Evolutionary conservation across 768 basidiomycete species (phyloP), one percentile per base, ranked within the genome.

Genomic region (Calocera cornea): DNA sequence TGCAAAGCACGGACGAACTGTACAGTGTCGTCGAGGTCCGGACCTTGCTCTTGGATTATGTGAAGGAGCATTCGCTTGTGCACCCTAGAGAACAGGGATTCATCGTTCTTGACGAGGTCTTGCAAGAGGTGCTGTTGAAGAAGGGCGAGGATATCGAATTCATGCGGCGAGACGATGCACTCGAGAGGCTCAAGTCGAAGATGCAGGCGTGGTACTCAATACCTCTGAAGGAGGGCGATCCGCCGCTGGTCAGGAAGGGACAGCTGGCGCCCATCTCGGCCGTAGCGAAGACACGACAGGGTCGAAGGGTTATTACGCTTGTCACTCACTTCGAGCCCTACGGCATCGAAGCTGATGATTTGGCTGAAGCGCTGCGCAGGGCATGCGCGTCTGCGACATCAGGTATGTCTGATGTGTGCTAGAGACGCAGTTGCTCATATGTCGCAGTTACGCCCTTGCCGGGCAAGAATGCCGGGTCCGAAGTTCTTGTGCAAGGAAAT

Each of bases 401-500:
- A 49, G 84, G 90, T 88, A 68, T 63, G 84, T 74, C 22, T 34
- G 67, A 49, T 29, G 40, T 67, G 17, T 27, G 34, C 19, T 66
- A 10, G 29, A 12, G 34, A 22, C 24, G 50, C 60, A 24, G 50
- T 16, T 64, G 24, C 14, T 67, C 14, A 17, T 66, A 1, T 41
- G 27, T 38, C 41, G 33, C 71, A 90, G 89, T 88, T 17, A 82
- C 85, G 0, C 83, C 85, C 0, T 66, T 82, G n/a, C 79, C 78
- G 3, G 87, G 87, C 0, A 87, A 85, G 17, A 77, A 77, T 7
- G 78, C 83, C 1, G 83, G 83, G 1, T 71, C 83, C 65, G 90
- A 94, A 72, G 86, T 97, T 10, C 78, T 89, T 69, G 87, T 95
- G 0, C 94, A 95, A 73, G 94, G 94, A 1, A 89, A 89, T 69